These are phyloP conservation scores for Sanguinoderma infundibulare DNA, from an alignment of 1,284 basidiomycete species.

Conservation along the genomic window DNA sequence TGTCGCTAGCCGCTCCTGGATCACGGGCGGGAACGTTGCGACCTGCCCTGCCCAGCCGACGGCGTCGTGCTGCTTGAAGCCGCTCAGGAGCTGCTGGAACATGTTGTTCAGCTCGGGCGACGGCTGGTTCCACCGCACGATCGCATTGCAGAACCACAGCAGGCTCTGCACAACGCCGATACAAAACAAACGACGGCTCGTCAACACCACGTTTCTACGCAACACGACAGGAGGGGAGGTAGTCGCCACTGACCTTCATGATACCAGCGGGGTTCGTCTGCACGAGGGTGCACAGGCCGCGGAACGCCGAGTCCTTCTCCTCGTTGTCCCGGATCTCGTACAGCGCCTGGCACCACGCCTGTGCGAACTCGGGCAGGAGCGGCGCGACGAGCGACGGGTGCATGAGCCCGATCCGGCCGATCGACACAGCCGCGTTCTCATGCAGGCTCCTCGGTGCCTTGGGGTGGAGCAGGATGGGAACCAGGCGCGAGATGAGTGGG, in stretches of 20 bases:
- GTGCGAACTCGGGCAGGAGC: conserved; percentile 89
- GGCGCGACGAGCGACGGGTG: conserved; percentile 90
- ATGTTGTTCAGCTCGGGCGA: conserved; percentile 88
- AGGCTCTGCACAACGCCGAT: conserved; percentile 62
- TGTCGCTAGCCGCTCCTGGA: conserved; percentile 75
- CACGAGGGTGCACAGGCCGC: conserved; percentile 95
- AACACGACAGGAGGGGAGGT: neutral
- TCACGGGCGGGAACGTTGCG: conserved; percentile 74
- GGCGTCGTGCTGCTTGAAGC: conserved; percentile 86
- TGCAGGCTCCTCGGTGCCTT: conserved; percentile 94
- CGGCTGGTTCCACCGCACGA: conserved; percentile 90
- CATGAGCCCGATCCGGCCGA: conserved; percentile 94
- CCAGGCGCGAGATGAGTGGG: conserved; percentile 85
- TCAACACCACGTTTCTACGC: conserved; percentile 2
- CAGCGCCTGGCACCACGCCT: conserved; percentile 96
- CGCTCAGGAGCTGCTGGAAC: conserved; percentile 85
- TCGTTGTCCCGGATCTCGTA: conserved; percentile 99
- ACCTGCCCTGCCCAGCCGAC: conserved; percentile 81
- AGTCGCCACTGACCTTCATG: conserved; percentile 60
- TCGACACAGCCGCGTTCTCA: conserved; percentile 99
- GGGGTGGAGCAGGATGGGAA: conserved; percentile 91
- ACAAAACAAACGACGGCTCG: conserved; percentile 7
- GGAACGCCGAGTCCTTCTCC: conserved; percentile 99
- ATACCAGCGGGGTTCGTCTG: conserved; percentile 93
- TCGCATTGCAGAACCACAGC: conserved; percentile 97